phyloP scores from a whole-genome alignment of 257 asterid species.

The Mitragyna speciosa region DNA sequence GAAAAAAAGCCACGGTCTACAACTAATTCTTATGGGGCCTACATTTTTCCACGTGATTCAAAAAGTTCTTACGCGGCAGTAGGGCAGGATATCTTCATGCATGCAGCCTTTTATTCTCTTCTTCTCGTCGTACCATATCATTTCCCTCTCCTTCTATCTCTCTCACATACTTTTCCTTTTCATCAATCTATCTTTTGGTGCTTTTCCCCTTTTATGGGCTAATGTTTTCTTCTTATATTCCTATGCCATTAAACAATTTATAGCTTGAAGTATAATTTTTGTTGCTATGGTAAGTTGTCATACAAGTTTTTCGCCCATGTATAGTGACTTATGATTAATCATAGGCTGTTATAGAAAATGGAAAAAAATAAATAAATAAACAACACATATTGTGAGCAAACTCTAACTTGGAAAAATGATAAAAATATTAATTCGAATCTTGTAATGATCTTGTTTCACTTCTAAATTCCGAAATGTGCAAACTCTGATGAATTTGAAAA shows the following conservation, averaged over 20 bases:
- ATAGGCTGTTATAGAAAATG: neutral
- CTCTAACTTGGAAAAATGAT: too few species aligned
- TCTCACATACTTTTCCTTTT: constrained; percentile 49
- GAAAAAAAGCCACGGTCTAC: neutral
- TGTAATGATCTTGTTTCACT: neutral
- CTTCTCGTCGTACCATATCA: constrained; percentile 25
- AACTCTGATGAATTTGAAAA: too few species aligned
- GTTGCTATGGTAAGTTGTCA: neutral
- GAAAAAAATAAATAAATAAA: too few species aligned
- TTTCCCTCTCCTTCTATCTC: neutral
- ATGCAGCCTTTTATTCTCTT: constrained; percentile 10
- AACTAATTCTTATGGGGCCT: constrained; percentile 30
- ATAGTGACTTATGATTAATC: neutral
- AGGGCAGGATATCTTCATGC: constrained; percentile 50
- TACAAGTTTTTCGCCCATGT: neutral
- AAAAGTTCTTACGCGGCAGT: constrained; percentile 31
- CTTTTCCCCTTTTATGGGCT: constrained; percentile 55
- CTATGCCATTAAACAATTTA: neutral
- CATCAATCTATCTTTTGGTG: constrained; percentile 70
- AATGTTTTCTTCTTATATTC: constrained; percentile 24
- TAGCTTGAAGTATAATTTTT: constrained; percentile 8
- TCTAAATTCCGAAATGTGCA: neutral
- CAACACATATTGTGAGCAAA: neutral
- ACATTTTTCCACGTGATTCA: constrained; percentile 41
- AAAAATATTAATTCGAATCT: too few species aligned